Base-by-base conservation (phyloP, 805 yeast genomes). In the Metschnikowia peoriensis region DNA sequence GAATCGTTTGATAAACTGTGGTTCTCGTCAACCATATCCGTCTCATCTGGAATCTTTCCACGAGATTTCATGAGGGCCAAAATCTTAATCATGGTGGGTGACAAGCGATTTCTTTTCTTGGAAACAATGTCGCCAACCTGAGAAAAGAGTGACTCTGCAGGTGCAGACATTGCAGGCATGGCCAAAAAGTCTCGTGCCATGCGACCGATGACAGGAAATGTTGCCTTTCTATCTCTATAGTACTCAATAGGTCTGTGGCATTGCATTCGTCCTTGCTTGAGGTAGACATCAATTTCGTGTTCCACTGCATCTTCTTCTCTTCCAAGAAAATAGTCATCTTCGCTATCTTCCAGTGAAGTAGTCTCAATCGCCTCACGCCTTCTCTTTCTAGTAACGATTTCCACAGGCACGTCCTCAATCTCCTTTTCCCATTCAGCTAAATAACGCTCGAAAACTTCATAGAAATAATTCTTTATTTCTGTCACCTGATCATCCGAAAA, bases 281-380 rank as follows among this genome's bases (percentile, higher is more conserved):
- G 38, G 28, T 39, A 39, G 15, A 7, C 29, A 14, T 39, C 44
- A 28, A 46, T 41, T 15, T 46, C 50, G 17, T 29, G 40, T 28
- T 46, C 44, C 6, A 32, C 15, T 16, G 28, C 16, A 32, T 38
- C 43, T 38, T 46, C 48, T 28, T 46, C 48, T 15, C 38, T 17
- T 38, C 48, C 32, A 28, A 38, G 42, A 46, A 46, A 38, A 28
- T 46, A 46, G 42, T 38, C 39, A 11, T 46, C 48, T 17, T 46
- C 48, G 48, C 43, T 28, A 38, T 46, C 48, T 22, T 46, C 38
- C 43, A 29, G 28, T 12, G 10, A 14, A 14, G 28, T 29, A 38
- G 27, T 22, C 15, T 46, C 49, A 28, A 46, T 32, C 28, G 43
- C 37, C 39, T 29, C 44, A 8, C 40, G 44, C 32, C 50, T 39